phyloP scores from a whole-genome alignment of 1,284 basidiomycete genomes.

The Tylopilus sp. region DNA sequence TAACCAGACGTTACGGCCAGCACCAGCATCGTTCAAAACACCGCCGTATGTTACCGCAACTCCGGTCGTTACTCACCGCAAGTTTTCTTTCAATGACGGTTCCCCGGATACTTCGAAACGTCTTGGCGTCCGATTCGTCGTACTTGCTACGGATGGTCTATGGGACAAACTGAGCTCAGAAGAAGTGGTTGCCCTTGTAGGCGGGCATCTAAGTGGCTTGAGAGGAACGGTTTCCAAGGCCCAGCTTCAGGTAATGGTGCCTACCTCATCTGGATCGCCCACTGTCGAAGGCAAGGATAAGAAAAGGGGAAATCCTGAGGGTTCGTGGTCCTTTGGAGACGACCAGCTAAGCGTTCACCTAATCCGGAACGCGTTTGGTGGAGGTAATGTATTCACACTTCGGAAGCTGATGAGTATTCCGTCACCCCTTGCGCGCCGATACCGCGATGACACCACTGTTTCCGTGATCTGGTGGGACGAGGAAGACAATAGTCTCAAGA shows the following conservation, averaged over 20 bases:
- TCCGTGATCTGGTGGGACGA: constrained; percentile 85
- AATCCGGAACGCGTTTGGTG: constrained; percentile 92
- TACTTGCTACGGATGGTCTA: constrained; percentile 91
- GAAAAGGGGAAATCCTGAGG: constrained; percentile 38
- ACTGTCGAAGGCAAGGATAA: constrained; percentile 69
- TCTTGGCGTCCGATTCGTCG: constrained; percentile 63
- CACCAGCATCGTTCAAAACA: constrained; percentile 69
- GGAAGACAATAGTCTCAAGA: constrained; percentile 38
- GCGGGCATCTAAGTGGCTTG: constrained; percentile 75
- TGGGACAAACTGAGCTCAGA: constrained; percentile 97
- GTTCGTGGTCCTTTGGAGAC: constrained; percentile 82
- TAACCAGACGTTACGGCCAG: constrained; percentile 56
- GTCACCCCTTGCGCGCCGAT: constrained; percentile 73
- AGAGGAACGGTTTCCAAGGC: constrained; percentile 63
- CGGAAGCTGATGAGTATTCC: constrained; percentile 83
- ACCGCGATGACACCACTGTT: constrained; percentile 89
- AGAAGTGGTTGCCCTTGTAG: constrained; percentile 90
- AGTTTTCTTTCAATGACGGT: constrained; percentile 47
- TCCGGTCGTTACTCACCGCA: constrained; percentile 86
- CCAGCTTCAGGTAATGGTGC: constrained; percentile 52
- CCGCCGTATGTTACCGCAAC: constrained; percentile 94
- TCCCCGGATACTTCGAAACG: constrained; percentile 18
- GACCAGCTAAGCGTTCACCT: constrained; percentile 88
- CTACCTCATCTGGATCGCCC: constrained; percentile 49
- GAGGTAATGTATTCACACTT: constrained; percentile 70